Percentiles rank a stretch among this genome's conserved stretches.
Evolutionary conservation across 257 asterid genomes (phyloP).

Genomic region (Salvia hispanica): DNA sequence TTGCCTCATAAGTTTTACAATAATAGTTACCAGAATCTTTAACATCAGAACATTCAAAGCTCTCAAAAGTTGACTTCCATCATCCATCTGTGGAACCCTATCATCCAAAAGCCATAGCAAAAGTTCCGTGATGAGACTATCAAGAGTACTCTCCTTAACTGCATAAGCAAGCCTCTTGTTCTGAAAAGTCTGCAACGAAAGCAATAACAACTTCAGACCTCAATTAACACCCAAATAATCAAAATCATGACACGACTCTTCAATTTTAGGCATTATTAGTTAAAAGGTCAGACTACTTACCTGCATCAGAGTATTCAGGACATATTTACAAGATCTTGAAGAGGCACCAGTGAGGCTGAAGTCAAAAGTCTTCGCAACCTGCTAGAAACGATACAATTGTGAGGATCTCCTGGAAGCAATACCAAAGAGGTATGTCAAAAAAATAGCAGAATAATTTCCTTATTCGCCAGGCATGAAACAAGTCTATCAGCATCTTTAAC

Average conservation of each 20-base stretch:
- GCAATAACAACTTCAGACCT: conserved; percentile 22
- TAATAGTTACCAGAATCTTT: conserved; percentile 71
- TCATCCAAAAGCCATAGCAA: conserved; percentile 99
- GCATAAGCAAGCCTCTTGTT: conserved; percentile 88
- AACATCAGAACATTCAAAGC: conserved; percentile 98
- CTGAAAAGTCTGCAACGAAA: conserved; percentile 79
- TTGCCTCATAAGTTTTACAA: neutral
- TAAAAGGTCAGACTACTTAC: conserved; percentile 32
- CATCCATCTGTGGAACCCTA: conserved; percentile 98
- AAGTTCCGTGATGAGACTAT: conserved; percentile 90
- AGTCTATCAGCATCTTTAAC: conserved; percentile 95
- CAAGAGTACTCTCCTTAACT: conserved; percentile 84
- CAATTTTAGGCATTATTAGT: neutral
- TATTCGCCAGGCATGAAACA: conserved; percentile 94
- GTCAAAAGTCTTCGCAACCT: conserved; percentile 97
- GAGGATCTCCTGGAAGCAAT: conserved; percentile 24
- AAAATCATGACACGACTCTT: neutral
- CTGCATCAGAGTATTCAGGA: conserved; percentile 98
- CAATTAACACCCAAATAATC: neutral
- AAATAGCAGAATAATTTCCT: conserved; percentile 46
- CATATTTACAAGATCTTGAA: conserved; percentile 99
- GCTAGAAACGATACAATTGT: conserved; percentile 35
- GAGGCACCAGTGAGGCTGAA: conserved; percentile 94
- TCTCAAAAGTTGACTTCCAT: conserved; percentile 96
- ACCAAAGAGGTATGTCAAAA: conserved; percentile 8